Base-by-base conservation (phyloP, 805 yeast species). In the Wickerhamiella domercqiae region DNA sequence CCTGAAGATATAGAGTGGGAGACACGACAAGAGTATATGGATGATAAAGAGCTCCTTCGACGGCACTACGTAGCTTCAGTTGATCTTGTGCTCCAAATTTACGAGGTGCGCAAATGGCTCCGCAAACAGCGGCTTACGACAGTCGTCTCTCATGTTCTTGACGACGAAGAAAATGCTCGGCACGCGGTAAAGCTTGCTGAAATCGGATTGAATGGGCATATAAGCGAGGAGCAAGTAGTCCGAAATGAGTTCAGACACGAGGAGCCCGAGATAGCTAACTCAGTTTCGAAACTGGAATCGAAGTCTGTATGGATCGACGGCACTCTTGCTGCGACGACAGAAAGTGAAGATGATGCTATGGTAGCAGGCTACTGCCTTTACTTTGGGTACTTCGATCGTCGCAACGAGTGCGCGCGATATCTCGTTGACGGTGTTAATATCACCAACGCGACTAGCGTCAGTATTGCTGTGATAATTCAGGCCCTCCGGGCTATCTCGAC, bases 341-440 rank as follows among this genome's bases (percentile, higher is more conserved):
- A 26, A 2, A 16, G 11, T 11, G 18, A 14, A 9, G 36, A 34
- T n/a, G 35, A 35, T 2, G 35, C 19, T 3, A 35, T 38, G 3
- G 22, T 29, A 7, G 44, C 44, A 2, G 44, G 44, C n/a, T 41
- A 41, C 19, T 41, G 44, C 15, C 39, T 41, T 6, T 41, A 34
- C 22, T 38, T 41, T 29, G 44, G 44, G 9, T 20, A 32, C 11
- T 38, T 36, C 15, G 44, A 41, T 21, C 39, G 39, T 5, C 40
- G 44, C 13, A 41, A 41, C 21, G 41, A 38, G 37, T 35, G 41
- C n/a, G 44, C 37, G 11, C 37, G 39, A 7, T 37, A 38, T 13
- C 18, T 32, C 3, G 44, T 41, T 13, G 30, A 29, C 13, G 44
- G 44, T 5, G n/a, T n/a, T n/a, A n/a, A n/a, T n/a, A n/a, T n/a